These are phyloP conservation scores for Fusarium gaditjirri DNA, from an alignment of 2,329 filamentous ascomycete genomes.

Conservation along the genomic window DNA sequence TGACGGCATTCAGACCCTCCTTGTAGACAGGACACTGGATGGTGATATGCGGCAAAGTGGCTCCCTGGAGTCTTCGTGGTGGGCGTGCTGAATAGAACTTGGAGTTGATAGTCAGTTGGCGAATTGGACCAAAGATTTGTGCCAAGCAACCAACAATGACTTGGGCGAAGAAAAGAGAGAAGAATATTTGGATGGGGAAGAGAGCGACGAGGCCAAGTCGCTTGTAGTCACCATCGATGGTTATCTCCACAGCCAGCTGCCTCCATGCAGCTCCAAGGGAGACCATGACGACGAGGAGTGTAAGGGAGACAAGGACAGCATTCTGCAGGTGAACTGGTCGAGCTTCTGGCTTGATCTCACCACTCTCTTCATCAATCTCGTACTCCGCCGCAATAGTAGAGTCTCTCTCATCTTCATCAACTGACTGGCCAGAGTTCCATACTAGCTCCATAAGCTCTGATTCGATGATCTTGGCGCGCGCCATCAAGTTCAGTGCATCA, in stretches of 20 bases:
- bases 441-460: constrained; percentile 81
- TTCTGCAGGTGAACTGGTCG: constrained; percentile 77
- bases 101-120: constrained; percentile 78
- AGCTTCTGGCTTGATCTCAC: constrained; percentile 71
- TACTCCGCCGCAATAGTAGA: constrained; percentile 61
- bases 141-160: constrained; percentile 80
- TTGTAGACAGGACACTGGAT: constrained; percentile 92
- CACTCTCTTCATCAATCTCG: constrained; percentile 78
- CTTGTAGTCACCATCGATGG: constrained; percentile 69
- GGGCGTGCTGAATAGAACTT: constrained; percentile 83
- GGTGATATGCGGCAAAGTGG: constrained; percentile 75
- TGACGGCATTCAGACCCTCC: constrained; percentile 80
- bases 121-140: constrained; percentile 80
- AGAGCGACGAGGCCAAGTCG: constrained; percentile 74
- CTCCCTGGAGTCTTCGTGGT: constrained; percentile 67
- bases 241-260: constrained; percentile 74
- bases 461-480: constrained; percentile 77
- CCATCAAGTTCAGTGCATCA: constrained; percentile 75
- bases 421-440: constrained; percentile 70
- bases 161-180: constrained; percentile 83
- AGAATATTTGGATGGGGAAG: constrained; percentile 79
- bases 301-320: constrained; percentile 73
- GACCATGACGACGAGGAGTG: constrained; percentile 71
- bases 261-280: constrained; percentile 77
- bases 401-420: constrained; percentile 61